These are phyloP conservation scores for Zoysia pacifica DNA, from an alignment of 176 grass and related monocot genomes.

Conservation along the genomic window DNA sequence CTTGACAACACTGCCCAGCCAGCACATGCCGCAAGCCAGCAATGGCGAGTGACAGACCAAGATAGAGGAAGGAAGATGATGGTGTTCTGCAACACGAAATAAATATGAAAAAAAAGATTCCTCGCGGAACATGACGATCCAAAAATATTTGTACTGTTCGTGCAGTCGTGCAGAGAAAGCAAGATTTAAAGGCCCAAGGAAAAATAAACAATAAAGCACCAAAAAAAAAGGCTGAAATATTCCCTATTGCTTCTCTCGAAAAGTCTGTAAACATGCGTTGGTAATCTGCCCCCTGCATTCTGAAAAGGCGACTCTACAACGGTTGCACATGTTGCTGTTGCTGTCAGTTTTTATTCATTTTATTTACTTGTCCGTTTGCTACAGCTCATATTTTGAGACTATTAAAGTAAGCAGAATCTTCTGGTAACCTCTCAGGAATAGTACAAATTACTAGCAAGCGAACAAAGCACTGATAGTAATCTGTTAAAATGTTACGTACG, in stretches of 20 bases:
- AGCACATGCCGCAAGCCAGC: not conserved
- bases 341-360: slow-evolving; percentile 16
- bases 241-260: slow-evolving; percentile 23
- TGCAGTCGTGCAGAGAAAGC: slow-evolving; percentile 14
- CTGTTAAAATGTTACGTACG: slow-evolving; percentile 20
- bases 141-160: slow-evolving; percentile 14
- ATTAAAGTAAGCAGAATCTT: slow-evolving; percentile 1
- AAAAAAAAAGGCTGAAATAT: slow-evolving; percentile 34
- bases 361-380: slow-evolving; percentile 15
- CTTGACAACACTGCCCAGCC: not conserved
- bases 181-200: not conserved
- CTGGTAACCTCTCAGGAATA: not conserved
- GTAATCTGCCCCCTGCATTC: slow-evolving; percentile 23
- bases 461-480: slow-evolving; percentile 17
- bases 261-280: slow-evolving; percentile 14
- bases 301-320: slow-evolving; percentile 1
- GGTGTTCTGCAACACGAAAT: not conserved
- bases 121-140: slow-evolving; percentile 11
- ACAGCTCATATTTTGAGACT: not conserved
- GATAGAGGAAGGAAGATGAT: not conserved
- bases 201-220: slow-evolving; percentile 2
- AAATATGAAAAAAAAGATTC: slow-evolving; percentile 40
- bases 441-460: slow-evolving; percentile 1
- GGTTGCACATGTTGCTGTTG: slow-evolving; percentile 5
- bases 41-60: not conserved